Percentiles rank a stretch among this genome's conserved stretches.
Evolutionary conservation across 306 rosid species (phyloP).

Genomic region (Leucaena leucocephala): DNA sequence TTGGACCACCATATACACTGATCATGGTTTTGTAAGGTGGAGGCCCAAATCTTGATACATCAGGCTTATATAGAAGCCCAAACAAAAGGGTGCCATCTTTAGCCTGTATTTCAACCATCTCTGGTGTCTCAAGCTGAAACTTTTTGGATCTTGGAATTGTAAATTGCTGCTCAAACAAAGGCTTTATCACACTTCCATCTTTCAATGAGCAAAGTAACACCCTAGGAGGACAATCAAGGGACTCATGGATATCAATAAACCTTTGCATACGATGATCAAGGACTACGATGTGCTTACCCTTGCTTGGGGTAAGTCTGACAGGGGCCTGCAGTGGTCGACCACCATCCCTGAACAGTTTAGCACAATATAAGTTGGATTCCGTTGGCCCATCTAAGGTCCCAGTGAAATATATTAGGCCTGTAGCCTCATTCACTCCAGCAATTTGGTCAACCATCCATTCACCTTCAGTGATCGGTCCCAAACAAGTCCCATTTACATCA

Average conservation of each 20-base stretch:
- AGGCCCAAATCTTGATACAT: constrained; percentile 75
- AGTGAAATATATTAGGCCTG: constrained; percentile 80
- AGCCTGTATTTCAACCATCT: constrained; percentile 65
- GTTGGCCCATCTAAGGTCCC: constrained; percentile 89
- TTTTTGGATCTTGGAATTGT: constrained; percentile 59
- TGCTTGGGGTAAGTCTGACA: constrained; percentile 66
- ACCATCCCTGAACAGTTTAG: constrained; percentile 65
- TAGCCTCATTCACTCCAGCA: constrained; percentile 86
- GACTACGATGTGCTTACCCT: constrained; percentile 84
- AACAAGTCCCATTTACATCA: constrained; percentile 70
- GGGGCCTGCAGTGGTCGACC: constrained; percentile 67
- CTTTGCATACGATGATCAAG: constrained; percentile 83
- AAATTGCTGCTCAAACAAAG: constrained; percentile 70
- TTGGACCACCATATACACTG: constrained; percentile 90
- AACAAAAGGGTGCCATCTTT: constrained; percentile 67
- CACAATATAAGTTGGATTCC: constrained; percentile 76
- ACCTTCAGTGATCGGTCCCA: constrained; percentile 90
- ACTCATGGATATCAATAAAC: constrained; percentile 81
- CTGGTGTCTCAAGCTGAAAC: constrained; percentile 86
- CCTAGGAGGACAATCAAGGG: constrained; percentile 78
- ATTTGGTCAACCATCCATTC: constrained; percentile 99
- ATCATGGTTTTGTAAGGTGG: constrained; percentile 95
- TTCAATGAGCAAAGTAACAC: constrained; percentile 79
- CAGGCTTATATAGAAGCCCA: constrained; percentile 87
- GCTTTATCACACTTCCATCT: constrained; percentile 71